Conservation (phyloP, 148 eudicot genomes). For the Agrostemma githago region DNA sequence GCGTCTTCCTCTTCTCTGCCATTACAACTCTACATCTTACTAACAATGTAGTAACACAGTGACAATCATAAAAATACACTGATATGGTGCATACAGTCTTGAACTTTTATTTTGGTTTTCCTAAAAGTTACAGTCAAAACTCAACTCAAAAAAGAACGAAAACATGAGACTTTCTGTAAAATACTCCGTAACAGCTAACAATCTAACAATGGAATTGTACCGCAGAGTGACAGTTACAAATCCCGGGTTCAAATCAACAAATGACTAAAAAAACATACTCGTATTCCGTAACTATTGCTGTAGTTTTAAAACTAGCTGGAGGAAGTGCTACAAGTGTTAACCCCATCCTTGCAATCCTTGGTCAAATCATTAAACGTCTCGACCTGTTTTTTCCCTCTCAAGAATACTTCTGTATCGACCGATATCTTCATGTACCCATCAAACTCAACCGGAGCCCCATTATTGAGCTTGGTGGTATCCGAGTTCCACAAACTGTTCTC, state of each 20-base stretch:
- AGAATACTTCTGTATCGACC: conserved; percentile 87
- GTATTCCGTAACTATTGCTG: too few relatives aligned
- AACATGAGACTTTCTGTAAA: too few relatives aligned
- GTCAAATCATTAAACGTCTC: conserved; percentile 98
- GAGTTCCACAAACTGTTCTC: conserved; percentile 76
- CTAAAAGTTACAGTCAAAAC: too few relatives aligned
- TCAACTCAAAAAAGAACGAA: too few relatives aligned
- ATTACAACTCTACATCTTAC: too few relatives aligned
- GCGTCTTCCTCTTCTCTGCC: too few relatives aligned
- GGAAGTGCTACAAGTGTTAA: conserved; percentile 67
- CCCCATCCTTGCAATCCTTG: conserved; percentile 89
- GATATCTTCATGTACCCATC: conserved; percentile 94
- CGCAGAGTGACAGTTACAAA: background rate
- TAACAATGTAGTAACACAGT: too few relatives aligned
- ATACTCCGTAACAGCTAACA: background rate
- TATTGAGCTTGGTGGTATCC: conserved; percentile 67
- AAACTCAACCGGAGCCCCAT: conserved; percentile 72
- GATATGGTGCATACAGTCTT: too few relatives aligned
- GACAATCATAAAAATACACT: too few relatives aligned
- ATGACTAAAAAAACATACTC: conserved; percentile 11
- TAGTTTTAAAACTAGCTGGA: conserved; percentile 25
- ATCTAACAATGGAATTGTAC: background rate
- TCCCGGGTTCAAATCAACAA: conserved; percentile 3
- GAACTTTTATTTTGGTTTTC: too few relatives aligned
- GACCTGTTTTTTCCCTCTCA: conserved; percentile 87